Evolutionary conservation across 1,284 basidiomycete genomes (phyloP).

Genomic region (Puccinia polysora): DNA sequence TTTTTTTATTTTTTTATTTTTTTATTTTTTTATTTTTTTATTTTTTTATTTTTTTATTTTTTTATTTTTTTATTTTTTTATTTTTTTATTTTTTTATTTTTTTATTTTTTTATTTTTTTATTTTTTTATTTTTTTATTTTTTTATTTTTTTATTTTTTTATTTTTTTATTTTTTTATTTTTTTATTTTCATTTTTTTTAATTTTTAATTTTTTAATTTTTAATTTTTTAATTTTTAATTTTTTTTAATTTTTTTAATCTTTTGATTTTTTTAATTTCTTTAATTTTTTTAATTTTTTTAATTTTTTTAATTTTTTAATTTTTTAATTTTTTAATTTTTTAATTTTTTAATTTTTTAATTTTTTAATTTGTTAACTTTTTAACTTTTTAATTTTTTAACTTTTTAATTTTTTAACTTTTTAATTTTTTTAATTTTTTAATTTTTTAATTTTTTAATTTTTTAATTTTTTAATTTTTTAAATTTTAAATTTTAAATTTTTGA

Average conservation of each 20-base stretch:
- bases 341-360: neutral
- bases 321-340: neutral
- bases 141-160: neutral
- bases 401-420: neutral
- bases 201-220: neutral
- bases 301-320: neutral
- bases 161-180: neutral
- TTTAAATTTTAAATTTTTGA: neutral
- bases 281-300: too few relatives aligned
- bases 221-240: neutral
- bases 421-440: neutral
- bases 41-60: neutral
- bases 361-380: too few relatives aligned
- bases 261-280: too few relatives aligned
- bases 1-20: too few relatives aligned
- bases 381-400: neutral
- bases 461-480: neutral
- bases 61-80: neutral
- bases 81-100: neutral
- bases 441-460: neutral
- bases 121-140: neutral
- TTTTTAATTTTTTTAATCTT: too few relatives aligned
- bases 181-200: too few relatives aligned
- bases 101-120: neutral
- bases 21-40: neutral